Conservation (phyloP, 805 yeast species). For the Candida anglica region DNA sequence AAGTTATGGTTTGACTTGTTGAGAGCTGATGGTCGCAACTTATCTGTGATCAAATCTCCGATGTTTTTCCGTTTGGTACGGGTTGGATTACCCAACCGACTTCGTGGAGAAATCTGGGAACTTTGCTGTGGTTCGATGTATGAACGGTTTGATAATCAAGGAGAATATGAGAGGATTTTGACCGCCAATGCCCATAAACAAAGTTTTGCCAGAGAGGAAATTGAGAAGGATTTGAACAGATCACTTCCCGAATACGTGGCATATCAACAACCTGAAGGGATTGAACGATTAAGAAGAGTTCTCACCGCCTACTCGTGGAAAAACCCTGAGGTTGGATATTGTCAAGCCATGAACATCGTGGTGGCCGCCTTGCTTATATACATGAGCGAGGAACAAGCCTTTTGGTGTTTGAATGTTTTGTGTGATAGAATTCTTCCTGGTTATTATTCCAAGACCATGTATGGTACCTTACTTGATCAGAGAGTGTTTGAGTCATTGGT, state of each 20-base stretch:
- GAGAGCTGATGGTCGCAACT: constrained; percentile 76
- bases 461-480: constrained; percentile 92
- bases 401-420: constrained; percentile 79
- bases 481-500: constrained; percentile 89
- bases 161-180: constrained; percentile 56
- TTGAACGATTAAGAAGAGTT: constrained; percentile 77
- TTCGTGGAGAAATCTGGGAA: constrained; percentile 98
- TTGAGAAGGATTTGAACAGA: constrained; percentile 91
- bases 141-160: constrained; percentile 57
- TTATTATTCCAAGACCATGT: constrained; percentile 95
- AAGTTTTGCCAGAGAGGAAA: constrained; percentile 90
- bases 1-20: constrained; percentile 93
- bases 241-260: constrained; percentile 96
- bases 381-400: constrained; percentile 96
- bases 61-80: constrained; percentile 79
- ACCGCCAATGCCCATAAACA: constrained; percentile 57
- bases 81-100: constrained; percentile 89
- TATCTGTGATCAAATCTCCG: constrained; percentile 69
- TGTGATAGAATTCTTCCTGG: constrained; percentile 92
- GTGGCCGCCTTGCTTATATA: constrained; percentile 73
- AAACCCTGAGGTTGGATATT: constrained; percentile 94
- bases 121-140: constrained; percentile 82
- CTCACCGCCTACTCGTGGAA: constrained; percentile 95
- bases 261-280: constrained; percentile 83
- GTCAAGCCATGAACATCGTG: constrained; percentile 98